Evolutionary conservation across 345 rosid genomes (phyloP), one percentile per base, ranked within the genome.

Genomic region (Erucastrum elatum): DNA sequence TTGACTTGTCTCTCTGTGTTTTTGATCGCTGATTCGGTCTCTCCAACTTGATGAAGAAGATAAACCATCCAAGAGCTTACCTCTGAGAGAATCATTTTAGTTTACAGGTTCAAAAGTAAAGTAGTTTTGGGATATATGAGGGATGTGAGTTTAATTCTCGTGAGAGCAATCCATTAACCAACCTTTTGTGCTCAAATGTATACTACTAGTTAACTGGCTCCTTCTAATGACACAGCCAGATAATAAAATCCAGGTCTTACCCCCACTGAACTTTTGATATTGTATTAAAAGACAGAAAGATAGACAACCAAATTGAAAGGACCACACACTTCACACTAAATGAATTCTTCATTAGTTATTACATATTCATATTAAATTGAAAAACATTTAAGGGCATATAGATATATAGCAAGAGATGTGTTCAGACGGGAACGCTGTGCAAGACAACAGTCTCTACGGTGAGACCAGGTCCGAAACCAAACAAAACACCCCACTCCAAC

Each of bases 401-500:
- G 27, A 62, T 46, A 55, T n/a, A n/a, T n/a, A n/a, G 37, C 25
- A 16, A 51, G 51, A 17, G 27, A 12, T 76, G 34, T 16, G 75
- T 31, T 70, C 80, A 75, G 13, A 70, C 64, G 13, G 90, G 84
- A 37, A 88, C 75, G 31, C 95, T 89, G 74, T 84, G 97, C 67
- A 92, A 60, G 58, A 89, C 97, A 10, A 92, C 87, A 0, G 97
- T 92, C 85, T 92, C 95, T 5, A 90, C 92, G 9, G 91, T 87
- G n/a, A 92, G 90, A 0, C 97, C 95, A 30, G 97, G 97, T 49
- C 97, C 93, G 80, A 92, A 89, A 8, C 97, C 95, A 61, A 92
- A 87, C 16, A 88, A 86, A 16, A 90, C 93, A 4, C 97, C 97
- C 97, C 97, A 92, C 11, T 92, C 93, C 34, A 90, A 75, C 25